These are phyloP conservation scores for Knoxia roxburghii DNA, from an alignment of 257 asterid species.

Conservation along the genomic window DNA sequence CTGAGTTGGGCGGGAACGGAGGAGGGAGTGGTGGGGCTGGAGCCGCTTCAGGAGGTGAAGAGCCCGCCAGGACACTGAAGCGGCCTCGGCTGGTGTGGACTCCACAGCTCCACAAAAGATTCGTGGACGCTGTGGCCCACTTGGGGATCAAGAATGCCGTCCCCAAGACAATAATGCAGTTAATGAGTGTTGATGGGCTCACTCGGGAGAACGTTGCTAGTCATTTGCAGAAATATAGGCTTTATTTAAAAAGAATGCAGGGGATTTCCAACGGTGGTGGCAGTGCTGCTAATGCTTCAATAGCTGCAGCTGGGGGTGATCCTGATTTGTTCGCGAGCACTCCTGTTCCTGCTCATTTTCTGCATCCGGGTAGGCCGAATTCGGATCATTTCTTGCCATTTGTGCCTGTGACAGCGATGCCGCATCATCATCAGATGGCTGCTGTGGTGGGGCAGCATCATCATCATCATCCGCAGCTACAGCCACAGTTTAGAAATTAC, in stretches of 20 bases:
- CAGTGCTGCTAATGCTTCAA: slow-evolving; percentile 25
- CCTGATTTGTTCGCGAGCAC: slow-evolving; percentile 56
- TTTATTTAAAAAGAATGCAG: slow-evolving; percentile 49
- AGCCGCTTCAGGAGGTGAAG: slow-evolving; percentile 25
- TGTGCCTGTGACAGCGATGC: slow-evolving; percentile 44
- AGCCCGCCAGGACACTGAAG: slow-evolving; percentile 42
- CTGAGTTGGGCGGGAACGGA: slow-evolving; percentile 44
- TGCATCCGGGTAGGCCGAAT: slow-evolving; percentile 50
- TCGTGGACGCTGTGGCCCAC: slow-evolving; percentile 48
- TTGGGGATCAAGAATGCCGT: slow-evolving; percentile 51
- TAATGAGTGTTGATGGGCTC: slow-evolving; percentile 49
- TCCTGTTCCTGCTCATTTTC: slow-evolving; percentile 67
- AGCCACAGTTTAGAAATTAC: slow-evolving; percentile 42
- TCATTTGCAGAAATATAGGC: slow-evolving; percentile 43
- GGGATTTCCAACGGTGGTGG: slow-evolving; percentile 21
- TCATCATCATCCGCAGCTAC: slow-evolving; percentile 34
- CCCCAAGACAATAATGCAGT: slow-evolving; percentile 52
- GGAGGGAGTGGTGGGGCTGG: slow-evolving; percentile 25
- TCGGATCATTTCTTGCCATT: slow-evolving; percentile 56
- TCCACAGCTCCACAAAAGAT: slow-evolving; percentile 51
- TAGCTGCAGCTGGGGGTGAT: slow-evolving; percentile 40
- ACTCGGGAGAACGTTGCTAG: slow-evolving; percentile 51
- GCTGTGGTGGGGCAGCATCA: slow-evolving; percentile 34
- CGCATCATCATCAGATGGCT: slow-evolving; percentile 46
- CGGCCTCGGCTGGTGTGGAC: slow-evolving; percentile 54